Base-by-base conservation (phyloP, 345 rosid genomes). In the Cardamine occulta region DNA sequence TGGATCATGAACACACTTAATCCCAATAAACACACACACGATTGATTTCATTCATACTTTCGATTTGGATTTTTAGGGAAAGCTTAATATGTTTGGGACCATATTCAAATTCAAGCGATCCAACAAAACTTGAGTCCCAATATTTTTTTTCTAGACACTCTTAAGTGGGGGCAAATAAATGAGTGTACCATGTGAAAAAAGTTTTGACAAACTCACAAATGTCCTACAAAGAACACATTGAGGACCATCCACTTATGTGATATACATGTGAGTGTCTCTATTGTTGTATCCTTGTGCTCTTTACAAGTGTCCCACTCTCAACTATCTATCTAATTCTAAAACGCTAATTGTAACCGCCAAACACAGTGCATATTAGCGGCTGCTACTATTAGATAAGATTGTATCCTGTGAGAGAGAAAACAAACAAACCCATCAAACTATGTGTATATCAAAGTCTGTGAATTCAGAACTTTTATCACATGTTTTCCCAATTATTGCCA, bases 181-280 rank as follows among this genome's bases (percentile, higher is more conserved):
- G 78, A 66, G 66, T 74, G 73, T 57, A 48, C 67, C 73, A 57
- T 66, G 67, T 74, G 78, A 66, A 66, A 66, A 45, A 39, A 40
- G 66, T 55, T 44, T 74, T 74, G 57, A 64, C 66, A 74, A 44
- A 66, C 51, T 57, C 73, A 74, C 62, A 66, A 67, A 75, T 67
- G 79, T 75, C 79, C 73, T 58, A 75, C 79, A 39, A 9, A 48
- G 19, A 74, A 60, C 61, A 40, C 65, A 66, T 4, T 18, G 73
- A 66, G 78, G 67, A 74, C 73, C 78, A 75, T 75, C 73, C 79
- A 67, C 67, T 67, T 58, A 75, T 74, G 60, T 35, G 47, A 55
- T 54, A 42, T 55, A 65, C 72, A 74, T 55, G 72, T 74, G 79
- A 67, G 17, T 63, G 70, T 66, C 61, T 37, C 73, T 24, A 47